A percentile compares a stretch with the other conserved stretches of the same genome.
phyloP scores from a whole-genome alignment of 1,284 basidiomycete species.

The Spongiforma sp. region DNA sequence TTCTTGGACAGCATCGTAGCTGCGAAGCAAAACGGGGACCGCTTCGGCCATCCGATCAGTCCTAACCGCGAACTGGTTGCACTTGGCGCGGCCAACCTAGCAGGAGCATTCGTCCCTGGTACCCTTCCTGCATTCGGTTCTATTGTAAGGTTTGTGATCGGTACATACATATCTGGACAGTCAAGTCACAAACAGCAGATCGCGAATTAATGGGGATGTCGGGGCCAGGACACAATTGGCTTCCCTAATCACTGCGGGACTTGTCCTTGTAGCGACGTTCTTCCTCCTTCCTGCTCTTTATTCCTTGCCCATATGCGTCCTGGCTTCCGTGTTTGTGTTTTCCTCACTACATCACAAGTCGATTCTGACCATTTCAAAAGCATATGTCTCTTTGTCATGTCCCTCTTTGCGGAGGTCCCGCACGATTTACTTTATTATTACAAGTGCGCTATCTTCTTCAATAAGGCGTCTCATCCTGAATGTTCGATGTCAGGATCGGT shows the following conservation, averaged over 20 bases:
- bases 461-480: background rate
- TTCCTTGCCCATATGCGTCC: constrained; percentile 82
- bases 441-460: constrained; percentile 54
- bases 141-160: constrained; percentile 70
- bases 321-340: constrained; percentile 72
- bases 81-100: constrained; percentile 83
- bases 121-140: constrained; percentile 89
- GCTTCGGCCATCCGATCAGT: constrained; percentile 87
- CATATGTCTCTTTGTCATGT: constrained; percentile 84
- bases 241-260: constrained; percentile 74
- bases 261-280: constrained; percentile 85
- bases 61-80: constrained; percentile 93
- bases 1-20: constrained; percentile 86
- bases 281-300: constrained; percentile 84
- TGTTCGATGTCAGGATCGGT: constrained; percentile 61
- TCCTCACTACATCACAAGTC: background rate
- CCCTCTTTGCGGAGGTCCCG: constrained; percentile 85
- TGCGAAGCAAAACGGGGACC: constrained; percentile 85
- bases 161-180: background rate
- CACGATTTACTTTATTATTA: constrained; percentile 86
- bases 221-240: constrained; percentile 91
- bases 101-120: constrained; percentile 81
- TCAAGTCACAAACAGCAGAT: constrained; percentile 47
- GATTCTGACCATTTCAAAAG: constrained; percentile 41
- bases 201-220: constrained; percentile 85